Percentiles rank a stretch among this genome's conserved stretches.
Conservation (phyloP, 495 filamentous ascomycete species). For the Friedmanniomyces endolithicus region DNA sequence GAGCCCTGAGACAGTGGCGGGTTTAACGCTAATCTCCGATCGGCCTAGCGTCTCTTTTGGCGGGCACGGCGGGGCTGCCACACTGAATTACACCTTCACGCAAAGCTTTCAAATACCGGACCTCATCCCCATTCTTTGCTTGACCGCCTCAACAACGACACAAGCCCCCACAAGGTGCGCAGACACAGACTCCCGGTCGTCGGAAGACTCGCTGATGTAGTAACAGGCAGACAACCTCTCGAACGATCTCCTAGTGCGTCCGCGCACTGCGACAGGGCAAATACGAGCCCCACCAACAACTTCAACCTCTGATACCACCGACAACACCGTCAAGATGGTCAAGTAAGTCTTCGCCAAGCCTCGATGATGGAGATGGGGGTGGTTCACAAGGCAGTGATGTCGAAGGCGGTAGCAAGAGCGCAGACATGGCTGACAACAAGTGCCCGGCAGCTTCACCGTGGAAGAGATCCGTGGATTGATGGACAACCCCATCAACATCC, state of each 20-base stretch:
- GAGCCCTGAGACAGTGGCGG: not conserved
- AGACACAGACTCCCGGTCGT: not conserved
- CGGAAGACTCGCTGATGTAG: not conserved
- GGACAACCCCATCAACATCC: constrained; percentile 96
- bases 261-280: not conserved
- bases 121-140: not conserved
- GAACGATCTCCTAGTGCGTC: constrained; percentile 10
- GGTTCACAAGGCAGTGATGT: not conserved
- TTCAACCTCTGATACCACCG: not conserved
- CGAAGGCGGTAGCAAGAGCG: not conserved
- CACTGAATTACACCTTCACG: not conserved
- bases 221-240: constrained; percentile 16
- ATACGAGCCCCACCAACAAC: not conserved
- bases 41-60: not conserved
- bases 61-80: not conserved
- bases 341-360: constrained; percentile 61
- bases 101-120: not conserved
- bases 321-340: constrained; percentile 90
- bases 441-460: constrained; percentile 77
- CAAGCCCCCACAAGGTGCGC: not conserved
- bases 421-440: constrained; percentile 8
- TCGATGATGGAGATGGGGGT: not conserved
- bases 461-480: constrained; percentile 94
- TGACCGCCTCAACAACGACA: constrained; percentile 1
- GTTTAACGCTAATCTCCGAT: not conserved